A percentile compares a stretch with the other conserved stretches of the same genome.
phyloP scores from a whole-genome alignment of 768 basidiomycete genomes.

The Holtermanniella nyarrowii region DNA sequence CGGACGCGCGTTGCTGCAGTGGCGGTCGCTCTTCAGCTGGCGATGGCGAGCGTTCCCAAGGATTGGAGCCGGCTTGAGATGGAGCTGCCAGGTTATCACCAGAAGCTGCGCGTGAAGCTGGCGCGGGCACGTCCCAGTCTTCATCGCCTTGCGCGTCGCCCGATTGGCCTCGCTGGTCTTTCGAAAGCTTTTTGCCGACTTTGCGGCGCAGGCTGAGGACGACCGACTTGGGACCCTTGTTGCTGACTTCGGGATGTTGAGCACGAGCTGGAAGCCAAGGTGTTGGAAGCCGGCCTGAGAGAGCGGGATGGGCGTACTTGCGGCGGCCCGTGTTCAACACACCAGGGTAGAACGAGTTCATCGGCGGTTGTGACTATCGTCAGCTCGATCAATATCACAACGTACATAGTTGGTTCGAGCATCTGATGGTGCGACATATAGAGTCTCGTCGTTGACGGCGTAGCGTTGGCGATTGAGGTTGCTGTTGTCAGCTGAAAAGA shows the following conservation, averaged over 20 bases:
- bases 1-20: constrained; percentile 48
- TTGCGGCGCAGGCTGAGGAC: constrained; percentile 25
- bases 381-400: neutral
- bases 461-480: constrained; percentile 79
- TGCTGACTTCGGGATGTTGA: constrained; percentile 62
- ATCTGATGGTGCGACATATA: constrained; percentile 92
- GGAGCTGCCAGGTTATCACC: constrained; percentile 56
- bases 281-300: constrained; percentile 82
- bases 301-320: constrained; percentile 87
- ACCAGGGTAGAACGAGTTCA: constrained; percentile 88
- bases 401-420: constrained; percentile 78
- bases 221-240: constrained; percentile 19
- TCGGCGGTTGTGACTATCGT: constrained; percentile 80
- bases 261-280: constrained; percentile 91
- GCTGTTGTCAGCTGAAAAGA: constrained; percentile 30
- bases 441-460: constrained; percentile 81
- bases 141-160: neutral
- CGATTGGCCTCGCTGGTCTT: constrained; percentile 4
- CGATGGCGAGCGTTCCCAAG: constrained; percentile 38
- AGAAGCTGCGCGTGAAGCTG: constrained; percentile 60
- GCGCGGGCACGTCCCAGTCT: neutral
- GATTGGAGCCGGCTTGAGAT: constrained; percentile 33
- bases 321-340: constrained; percentile 92
- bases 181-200: constrained; percentile 18
- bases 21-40: constrained; percentile 26